phyloP scores from a whole-genome alignment of 305 asterid genomes.

The Solanum hybrid region DNA sequence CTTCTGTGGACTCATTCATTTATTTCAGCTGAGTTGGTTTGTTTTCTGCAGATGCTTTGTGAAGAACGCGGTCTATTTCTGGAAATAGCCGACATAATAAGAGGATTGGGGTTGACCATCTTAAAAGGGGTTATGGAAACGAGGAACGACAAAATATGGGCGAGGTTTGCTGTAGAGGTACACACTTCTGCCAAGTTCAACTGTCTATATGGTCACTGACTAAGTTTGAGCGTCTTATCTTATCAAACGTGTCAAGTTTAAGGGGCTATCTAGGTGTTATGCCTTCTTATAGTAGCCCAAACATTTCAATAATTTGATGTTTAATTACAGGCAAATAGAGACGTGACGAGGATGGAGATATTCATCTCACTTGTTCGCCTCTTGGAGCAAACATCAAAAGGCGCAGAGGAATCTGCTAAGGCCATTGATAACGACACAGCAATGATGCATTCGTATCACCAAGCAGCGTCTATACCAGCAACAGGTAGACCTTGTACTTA shows the following conservation, averaged over 20 bases:
- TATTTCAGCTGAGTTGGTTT: background rate
- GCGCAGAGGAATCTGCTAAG: constrained; percentile 12
- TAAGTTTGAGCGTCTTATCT: background rate
- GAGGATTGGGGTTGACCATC: constrained; percentile 86
- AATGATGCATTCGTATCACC: constrained; percentile 28
- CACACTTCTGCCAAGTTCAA: background rate
- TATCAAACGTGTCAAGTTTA: background rate
- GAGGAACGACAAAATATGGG: constrained; percentile 82
- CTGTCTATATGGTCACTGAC: background rate
- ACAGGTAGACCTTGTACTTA: background rate
- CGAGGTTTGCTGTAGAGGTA: constrained; percentile 90
- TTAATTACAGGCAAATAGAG: constrained; percentile 70
- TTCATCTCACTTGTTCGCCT: constrained; percentile 77
- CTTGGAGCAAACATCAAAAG: constrained; percentile 63
- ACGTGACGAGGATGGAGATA: constrained; percentile 84
- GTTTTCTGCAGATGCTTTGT: constrained; percentile 66
- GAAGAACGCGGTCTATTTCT: constrained; percentile 82
- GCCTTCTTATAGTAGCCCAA: background rate
- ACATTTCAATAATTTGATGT: background rate
- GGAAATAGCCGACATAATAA: constrained; percentile 93
- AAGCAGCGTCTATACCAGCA: constrained; percentile 17
- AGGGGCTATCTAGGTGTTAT: background rate
- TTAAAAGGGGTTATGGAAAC: constrained; percentile 92
- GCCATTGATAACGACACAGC: constrained; percentile 21
- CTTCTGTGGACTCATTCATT: background rate